Conservation (phyloP, 2,329 filamentous ascomycete genomes). For the Zymoseptoria pseudotritici region DNA sequence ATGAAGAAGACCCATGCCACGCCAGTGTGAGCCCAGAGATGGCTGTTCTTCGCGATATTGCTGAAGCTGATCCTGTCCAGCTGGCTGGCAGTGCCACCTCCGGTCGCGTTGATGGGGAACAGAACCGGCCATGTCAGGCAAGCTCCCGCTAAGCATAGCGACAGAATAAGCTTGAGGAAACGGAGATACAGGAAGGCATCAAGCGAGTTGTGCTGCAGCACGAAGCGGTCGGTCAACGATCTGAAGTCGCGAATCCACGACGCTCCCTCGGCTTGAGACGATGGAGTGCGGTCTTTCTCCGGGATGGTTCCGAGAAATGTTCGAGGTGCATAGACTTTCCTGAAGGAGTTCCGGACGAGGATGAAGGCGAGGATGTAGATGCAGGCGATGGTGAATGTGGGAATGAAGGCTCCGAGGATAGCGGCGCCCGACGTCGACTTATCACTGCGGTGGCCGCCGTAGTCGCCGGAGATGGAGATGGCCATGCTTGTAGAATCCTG, state of each 20-base stretch:
- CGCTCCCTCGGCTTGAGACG: constrained; percentile 16
- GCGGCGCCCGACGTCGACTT: constrained; percentile 24
- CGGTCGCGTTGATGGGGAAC: constrained; percentile 41
- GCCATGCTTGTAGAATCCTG: constrained; percentile 2
- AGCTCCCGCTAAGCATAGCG: constrained; percentile 37
- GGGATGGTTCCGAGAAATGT: constrained; percentile 28
- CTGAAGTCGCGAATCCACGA: constrained; percentile 45
- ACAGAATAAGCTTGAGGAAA: constrained; percentile 39
- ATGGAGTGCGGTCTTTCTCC: constrained; percentile 27
- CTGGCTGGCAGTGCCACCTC: constrained; percentile 25
- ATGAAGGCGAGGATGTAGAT: constrained; percentile 25
- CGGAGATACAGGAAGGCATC: constrained; percentile 44
- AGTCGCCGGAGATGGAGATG: constrained; percentile 12
- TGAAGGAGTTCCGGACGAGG: constrained; percentile 24
- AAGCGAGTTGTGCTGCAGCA: constrained; percentile 43
- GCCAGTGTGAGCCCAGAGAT: constrained; percentile 39
- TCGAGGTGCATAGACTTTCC: constrained; percentile 28
- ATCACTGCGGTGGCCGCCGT: constrained; percentile 20
- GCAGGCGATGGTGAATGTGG: constrained; percentile 24
- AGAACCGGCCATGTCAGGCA: constrained; percentile 41
- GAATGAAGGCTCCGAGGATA: constrained; percentile 28
- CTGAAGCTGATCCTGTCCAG: constrained; percentile 29
- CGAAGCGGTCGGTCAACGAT: constrained; percentile 37
- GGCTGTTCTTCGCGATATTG: constrained; percentile 36
- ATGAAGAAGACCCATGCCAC: constrained; percentile 38